A percentile compares a stretch with the other conserved stretches of the same genome.
These are phyloP conservation scores for Neurospora discreta DNA, from an alignment of 495 filamentous ascomycete genomes.

Conservation along the genomic window DNA sequence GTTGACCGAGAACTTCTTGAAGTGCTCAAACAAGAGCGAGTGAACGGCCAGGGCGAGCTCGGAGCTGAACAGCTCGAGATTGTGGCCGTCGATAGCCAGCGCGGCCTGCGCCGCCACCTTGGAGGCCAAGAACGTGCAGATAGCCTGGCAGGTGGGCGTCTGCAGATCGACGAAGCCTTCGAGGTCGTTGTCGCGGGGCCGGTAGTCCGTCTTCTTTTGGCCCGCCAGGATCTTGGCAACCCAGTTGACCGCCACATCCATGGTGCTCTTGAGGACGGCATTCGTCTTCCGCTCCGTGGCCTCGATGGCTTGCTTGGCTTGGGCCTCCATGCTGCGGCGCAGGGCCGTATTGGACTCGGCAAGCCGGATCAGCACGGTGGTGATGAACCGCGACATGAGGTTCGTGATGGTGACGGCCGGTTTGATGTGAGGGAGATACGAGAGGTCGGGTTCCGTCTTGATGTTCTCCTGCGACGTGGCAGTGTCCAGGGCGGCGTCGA, in stretches of 20 bases:
- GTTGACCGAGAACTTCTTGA: constrained; percentile 86
- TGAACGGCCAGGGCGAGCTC: constrained; percentile 78
- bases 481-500: constrained; percentile 73
- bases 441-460: constrained; percentile 80
- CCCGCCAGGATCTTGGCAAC: constrained; percentile 57
- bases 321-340: constrained; percentile 81
- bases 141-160: constrained; percentile 70
- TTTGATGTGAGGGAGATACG: constrained; percentile 66
- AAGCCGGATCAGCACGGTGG: constrained; percentile 81
- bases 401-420: constrained; percentile 82
- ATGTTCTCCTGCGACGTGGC: constrained; percentile 62
- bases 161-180: constrained; percentile 68
- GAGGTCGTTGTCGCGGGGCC: constrained; percentile 75
- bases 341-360: constrained; percentile 81
- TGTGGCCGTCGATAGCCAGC: constrained; percentile 63
- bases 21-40: constrained; percentile 72
- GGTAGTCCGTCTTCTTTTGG: constrained; percentile 89
- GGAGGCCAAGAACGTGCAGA: constrained; percentile 59
- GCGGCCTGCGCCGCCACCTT: constrained; percentile 48
- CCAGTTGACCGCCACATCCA: constrained; percentile 77
- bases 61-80: constrained; percentile 64
- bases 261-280: constrained; percentile 70
- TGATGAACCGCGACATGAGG: constrained; percentile 82
- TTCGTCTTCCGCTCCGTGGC: constrained; percentile 85
- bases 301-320: constrained; percentile 57